Base-by-base conservation (phyloP, 2,329 filamentous ascomycete species). In the Sclerotinia glacialis region DNA sequence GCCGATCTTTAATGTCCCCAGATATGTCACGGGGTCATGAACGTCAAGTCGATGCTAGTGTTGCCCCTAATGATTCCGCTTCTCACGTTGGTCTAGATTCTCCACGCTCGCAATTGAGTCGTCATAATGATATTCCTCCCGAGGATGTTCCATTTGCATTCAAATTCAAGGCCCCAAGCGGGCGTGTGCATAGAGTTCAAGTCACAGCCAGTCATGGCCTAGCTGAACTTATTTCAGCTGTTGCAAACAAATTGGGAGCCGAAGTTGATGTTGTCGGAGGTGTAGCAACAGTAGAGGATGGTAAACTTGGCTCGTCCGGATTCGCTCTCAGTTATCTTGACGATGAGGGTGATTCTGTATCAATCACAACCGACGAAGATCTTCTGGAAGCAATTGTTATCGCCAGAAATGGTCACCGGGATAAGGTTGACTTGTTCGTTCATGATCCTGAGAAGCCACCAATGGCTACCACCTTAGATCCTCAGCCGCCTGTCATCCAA, bases 91-190 rank as follows among this genome's bases (percentile, higher is more conserved):
- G 94, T 64, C 83, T 87, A 47, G 91, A 94, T 56, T 92, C 90
- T 2, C 92, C 88, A 26, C 88, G 86, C 65, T 93, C 90, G 26
- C 80, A 78, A 31, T 71, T 86, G 77, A 83, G 9, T 44, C 68
- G 68, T 31, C 78, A 87, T 31, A 83, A 89, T 56, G 83, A 88
- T 23, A 79, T 82, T 5, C 80, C 83, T 7, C 81, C 85, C 1
- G 85, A 91, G 73, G 91, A 96, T 71, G 79, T 86, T 14, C 92
- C 94, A 0, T 99, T 98, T 79, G 87, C 94, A 3, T 99, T 99
- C 87, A 99, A 99, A 79, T 99, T 99, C 85, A 98, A 98, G 82
- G 93, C 95, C 2, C 95, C 95, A 1, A 93, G 92, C 72, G 95
- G 94, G 55, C 91, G 95, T 63, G 93, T 98, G 23, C 95, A 99